A percentile compares a stretch with the other conserved stretches of the same genome.
Evolutionary conservation across 805 yeast genomes (phyloP).

Genomic region (Blastobotrys parvus): DNA sequence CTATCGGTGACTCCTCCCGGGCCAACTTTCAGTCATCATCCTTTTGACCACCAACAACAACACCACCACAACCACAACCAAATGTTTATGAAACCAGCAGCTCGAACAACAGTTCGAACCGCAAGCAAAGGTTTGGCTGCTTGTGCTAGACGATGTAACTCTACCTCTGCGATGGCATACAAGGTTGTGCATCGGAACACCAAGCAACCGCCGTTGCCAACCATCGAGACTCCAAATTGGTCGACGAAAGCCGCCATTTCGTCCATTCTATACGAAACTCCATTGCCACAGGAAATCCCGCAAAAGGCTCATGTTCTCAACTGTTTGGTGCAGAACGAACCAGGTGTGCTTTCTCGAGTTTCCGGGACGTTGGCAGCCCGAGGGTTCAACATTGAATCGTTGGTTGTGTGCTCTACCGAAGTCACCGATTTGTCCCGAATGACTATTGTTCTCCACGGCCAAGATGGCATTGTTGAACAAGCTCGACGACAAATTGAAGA

Average conservation of each 20-base stretch:
- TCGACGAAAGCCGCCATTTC: slow-evolving; percentile 95
- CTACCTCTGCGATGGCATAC: slow-evolving; percentile 92
- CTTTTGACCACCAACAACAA: no score
- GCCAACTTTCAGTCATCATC: no score
- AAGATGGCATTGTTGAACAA: slow-evolving; percentile 94
- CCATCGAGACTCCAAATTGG: slow-evolving; percentile 89
- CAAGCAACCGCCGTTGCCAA: slow-evolving; percentile 84
- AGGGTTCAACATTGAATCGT: slow-evolving; percentile 96
- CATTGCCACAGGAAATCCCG: slow-evolving; percentile 44
- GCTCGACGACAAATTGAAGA: slow-evolving; percentile 98
- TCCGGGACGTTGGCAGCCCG: slow-evolving; percentile 96
- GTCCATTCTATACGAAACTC: slow-evolving; percentile 92
- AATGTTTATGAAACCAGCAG: no score
- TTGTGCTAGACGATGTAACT: slow-evolving; percentile 13
- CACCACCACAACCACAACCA: no score
- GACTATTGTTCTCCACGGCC: slow-evolving; percentile 93
- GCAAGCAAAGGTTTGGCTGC: no score
- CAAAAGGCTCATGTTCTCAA: slow-evolving; percentile 82
- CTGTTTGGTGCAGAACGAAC: slow-evolving; percentile 97
- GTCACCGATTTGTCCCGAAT: slow-evolving; percentile 91
- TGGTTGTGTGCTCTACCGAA: slow-evolving; percentile 94
- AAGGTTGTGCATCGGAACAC: slow-evolving; percentile 83
- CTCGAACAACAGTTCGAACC: no score
- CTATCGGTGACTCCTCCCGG: no score
- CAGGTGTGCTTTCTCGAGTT: slow-evolving; percentile 90